phyloP scores from a whole-genome alignment of 371 early-diverging fungal genomes.

The Syncephalastrum racemosum region DNA sequence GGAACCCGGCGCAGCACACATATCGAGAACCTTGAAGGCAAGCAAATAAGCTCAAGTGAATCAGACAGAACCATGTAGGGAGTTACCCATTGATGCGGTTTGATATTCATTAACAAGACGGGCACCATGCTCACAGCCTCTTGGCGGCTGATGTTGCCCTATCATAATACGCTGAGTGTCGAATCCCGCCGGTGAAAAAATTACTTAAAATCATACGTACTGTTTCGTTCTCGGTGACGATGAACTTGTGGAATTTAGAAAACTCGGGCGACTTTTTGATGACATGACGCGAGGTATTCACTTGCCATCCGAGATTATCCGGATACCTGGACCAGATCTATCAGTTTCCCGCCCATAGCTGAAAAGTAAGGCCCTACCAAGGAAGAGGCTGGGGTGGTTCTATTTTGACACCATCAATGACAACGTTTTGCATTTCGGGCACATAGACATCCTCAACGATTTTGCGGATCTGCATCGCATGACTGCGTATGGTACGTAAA shows the following conservation, averaged over 20 bases:
- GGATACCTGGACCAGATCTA: constrained; percentile 71
- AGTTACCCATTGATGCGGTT: constrained; percentile 82
- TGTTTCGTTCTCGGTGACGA: constrained; percentile 93
- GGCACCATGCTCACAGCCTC: constrained; percentile 99
- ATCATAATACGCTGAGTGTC: constrained; percentile 6
- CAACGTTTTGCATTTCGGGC: constrained; percentile 53
- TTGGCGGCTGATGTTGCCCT: constrained; percentile 96
- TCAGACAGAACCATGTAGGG: no score
- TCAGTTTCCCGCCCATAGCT: not conserved
- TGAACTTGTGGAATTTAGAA: constrained; percentile 85
- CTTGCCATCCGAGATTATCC: constrained; percentile 86
- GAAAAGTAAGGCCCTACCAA: constrained; percentile 48
- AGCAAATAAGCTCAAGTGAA: not conserved
- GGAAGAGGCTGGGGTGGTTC: constrained; percentile 77
- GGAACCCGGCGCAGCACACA: constrained; percentile 93
- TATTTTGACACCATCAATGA: constrained; percentile 68
- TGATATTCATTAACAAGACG: constrained; percentile 90
- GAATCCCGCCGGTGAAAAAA: not conserved
- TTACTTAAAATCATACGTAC: constrained; percentile 33
- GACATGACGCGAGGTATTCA: constrained; percentile 66
- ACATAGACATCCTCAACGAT: constrained; percentile 55
- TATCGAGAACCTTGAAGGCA: constrained; percentile 63
- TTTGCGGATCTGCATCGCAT: constrained; percentile 54
- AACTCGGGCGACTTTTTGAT: constrained; percentile 76
- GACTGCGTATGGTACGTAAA: constrained; percentile 18